Base-by-base conservation (phyloP, 495 filamentous ascomycete species). In the Letharia lupina region DNA sequence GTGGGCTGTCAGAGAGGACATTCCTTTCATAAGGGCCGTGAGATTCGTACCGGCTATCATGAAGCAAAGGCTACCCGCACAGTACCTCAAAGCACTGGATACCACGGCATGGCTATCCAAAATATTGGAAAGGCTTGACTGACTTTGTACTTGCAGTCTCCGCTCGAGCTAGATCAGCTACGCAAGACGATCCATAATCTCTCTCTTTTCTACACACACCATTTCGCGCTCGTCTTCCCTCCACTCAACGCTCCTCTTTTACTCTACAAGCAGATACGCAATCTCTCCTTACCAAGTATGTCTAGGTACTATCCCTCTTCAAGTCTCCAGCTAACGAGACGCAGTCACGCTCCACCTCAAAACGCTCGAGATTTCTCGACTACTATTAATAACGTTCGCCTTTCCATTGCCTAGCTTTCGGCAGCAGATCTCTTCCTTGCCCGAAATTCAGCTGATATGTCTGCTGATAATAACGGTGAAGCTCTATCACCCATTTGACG, bases 391-490 rank as follows among this genome's bases (percentile, higher is more conserved):
- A 52, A 73, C 78, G 5, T 91, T 88, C 64, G 70, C 76, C 7
- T 91, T 84, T 66, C 82, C 84, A 16, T 73, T 69, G 61, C 65
- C 35, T 69, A 66, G 62, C 70, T 72, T 28, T 67, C 72, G 11
- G 69, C 69, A 67, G 71, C 68, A 50, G 70, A 69, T 74, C 41
- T 67, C 81, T 75, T 70, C 75, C 71, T 67, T 82, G n/a, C 94
- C 94, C 0, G 94, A 97, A 71, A 76, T 88, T 4, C 81, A 88
- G 52, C 73, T 97, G 0, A 80, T 90, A 59, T 79, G 84, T 28
- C 75, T 92, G 9, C 71, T 96, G n/a, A 78, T 96, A 8, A 82
- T 96, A 33, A 84, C 87, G 13, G 84, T 87, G 10, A 98, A 97
- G 71, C 74, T 95, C 8, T 74, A 86, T 31, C 91, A 90, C 71